Base-by-base conservation (phyloP, 2,329 filamentous ascomycete species). In the Rutstroemia sp. region DNA sequence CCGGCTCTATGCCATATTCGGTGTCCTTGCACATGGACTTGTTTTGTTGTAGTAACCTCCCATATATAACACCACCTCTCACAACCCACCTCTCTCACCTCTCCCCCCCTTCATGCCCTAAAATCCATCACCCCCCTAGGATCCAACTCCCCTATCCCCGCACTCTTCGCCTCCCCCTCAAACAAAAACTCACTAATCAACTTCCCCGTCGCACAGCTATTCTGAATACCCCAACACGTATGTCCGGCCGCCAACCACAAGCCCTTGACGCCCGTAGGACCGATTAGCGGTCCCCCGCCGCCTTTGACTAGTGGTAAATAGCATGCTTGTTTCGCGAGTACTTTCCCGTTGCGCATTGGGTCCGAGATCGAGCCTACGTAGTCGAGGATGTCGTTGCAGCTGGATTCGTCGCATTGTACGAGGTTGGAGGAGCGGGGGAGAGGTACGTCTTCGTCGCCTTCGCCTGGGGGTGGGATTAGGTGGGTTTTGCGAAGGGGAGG, bases 191-290 rank as follows among this genome's bases (percentile, higher is more conserved):
- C 88, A 39, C 87, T 86, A 75, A 94, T 86, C 40, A 92, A 70
- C 72, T 86, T 89, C 4, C 89, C 89, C 7, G 92, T 97, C 1
- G 80, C 94, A 1, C 92, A 92, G 0, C 85, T 90, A 73, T 99
- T 97, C 74, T 97, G 92, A 21, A 99, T 96, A 0, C 94, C 94
- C 94, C 94, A 99, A 73, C 92, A 97, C 1, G 91, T 96, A 75
- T 99, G 94, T 0, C 94, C 94, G 0, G 89, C 81, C 0, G 94
- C 94, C 58, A 97, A 76, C 70, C 87, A 86, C 45, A 97, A 67
- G 0, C 92, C 91, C 6, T 83, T 80, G 0, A 86, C 82, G 2
- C 80, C 79, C 7, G 91, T 92, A 53, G 78, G 75, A 0, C 94
- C 94, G 23, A 97, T 80, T 50, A 97, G 71, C 5, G 94, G 92